phyloP scores from a whole-genome alignment of 2,329 filamentous ascomycete genomes.

The Paradendryphiella salina region DNA sequence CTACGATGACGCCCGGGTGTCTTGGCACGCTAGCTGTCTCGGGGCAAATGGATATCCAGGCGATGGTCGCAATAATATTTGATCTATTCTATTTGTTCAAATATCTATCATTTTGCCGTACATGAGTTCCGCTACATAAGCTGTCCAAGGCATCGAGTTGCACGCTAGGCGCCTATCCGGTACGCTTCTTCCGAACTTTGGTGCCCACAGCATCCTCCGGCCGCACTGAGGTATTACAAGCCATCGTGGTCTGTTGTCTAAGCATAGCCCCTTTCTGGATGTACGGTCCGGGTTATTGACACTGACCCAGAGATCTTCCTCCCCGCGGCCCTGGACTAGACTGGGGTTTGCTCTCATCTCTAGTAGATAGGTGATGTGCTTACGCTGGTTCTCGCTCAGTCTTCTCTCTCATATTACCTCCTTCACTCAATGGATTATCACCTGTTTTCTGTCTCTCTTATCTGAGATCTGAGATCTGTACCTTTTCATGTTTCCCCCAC shows the following conservation, averaged over 20 bases:
- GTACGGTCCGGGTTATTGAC: not conserved
- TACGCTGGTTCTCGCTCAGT: too few species aligned
- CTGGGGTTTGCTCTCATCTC: too few species aligned
- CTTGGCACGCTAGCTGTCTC: constrained; percentile 2
- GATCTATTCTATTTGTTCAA: not conserved
- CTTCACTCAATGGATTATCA: too few species aligned
- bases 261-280: not conserved
- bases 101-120: not conserved
- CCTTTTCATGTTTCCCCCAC: not conserved
- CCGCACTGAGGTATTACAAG: not conserved
- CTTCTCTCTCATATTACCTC: too few species aligned
- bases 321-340: too few species aligned
- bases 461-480: too few species aligned
- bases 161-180: not conserved
- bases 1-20: constrained; percentile 13
- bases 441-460: not conserved
- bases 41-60: not conserved
- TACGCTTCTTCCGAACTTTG: not conserved
- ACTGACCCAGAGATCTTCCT: too few species aligned
- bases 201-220: not conserved
- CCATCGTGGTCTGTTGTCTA: not conserved
- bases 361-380: too few species aligned
- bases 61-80: not conserved
- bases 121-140: too few species aligned
- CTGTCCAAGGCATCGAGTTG: not conserved